Evolutionary conservation across 139 green algal species (phyloP), one percentile per base, ranked within the genome.

Genomic region (Ulvella scutata): DNA sequence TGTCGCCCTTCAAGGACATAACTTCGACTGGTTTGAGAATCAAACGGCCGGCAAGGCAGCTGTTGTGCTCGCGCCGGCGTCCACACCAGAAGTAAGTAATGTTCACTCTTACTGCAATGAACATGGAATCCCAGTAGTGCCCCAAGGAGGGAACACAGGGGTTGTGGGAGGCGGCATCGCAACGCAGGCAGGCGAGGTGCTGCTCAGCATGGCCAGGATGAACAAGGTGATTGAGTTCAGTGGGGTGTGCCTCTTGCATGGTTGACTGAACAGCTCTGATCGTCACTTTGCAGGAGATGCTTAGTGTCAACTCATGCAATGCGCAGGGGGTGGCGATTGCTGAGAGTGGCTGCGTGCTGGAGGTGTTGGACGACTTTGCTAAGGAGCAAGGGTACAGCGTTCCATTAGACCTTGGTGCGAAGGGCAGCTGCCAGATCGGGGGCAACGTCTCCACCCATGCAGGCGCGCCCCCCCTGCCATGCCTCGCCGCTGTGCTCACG

Each of bases 401-500:
- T 84, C 95, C 95, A 0, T 83, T 98, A 67, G 94, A 98, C 79
- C 82, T 99, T 29, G 95, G 95, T 0, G 92, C 93, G 33, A 98
- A 97, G 81, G 92, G 90, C 13, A 94, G 80, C 79, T 99, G 95
- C 85, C 89, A 96, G n/a, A 96, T 98, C 21, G 95, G 94, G 2
- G 95, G 95, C 62, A 98, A 97, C 76, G 86, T 98, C 23, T 90
- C 92, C 43, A 98, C 94, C 35, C 97, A 98, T 62, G 95, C 95
- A 75, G n/a, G n/a, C n/a, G n/a, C n/a, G n/a, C n/a, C n/a, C n/a
- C n/a, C n/a, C n/a, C n/a, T n/a, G n/a, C n/a, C n/a, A n/a, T n/a
- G n/a, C n/a, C n/a, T n/a, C n/a, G n/a, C n/a, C n/a, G n/a, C n/a
- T n/a, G n/a, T n/a, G n/a, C n/a, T n/a, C n/a, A n/a, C n/a, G n/a